phyloP scores from a whole-genome alignment of 495 filamentous ascomycete species.

The Xylona heveae region DNA sequence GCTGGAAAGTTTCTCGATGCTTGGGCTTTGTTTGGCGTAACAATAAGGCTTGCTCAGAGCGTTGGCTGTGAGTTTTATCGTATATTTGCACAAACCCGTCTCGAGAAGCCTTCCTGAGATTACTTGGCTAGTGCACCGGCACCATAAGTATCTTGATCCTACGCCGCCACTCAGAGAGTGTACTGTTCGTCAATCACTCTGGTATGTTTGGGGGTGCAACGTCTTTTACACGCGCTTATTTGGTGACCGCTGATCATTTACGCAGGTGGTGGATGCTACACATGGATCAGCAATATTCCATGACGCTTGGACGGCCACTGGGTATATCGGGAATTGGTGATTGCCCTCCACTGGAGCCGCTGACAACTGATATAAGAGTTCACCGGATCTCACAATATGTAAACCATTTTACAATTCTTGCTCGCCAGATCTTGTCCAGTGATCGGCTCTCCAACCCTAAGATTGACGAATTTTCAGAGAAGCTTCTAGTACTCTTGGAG shows the following conservation, averaged over 20 bases:
- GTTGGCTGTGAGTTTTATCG: slow-evolving; percentile 11
- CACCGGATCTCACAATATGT: slow-evolving; percentile 20
- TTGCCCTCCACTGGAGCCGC: slow-evolving; percentile 20
- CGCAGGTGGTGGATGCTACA: slow-evolving; percentile 24
- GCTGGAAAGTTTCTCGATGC: slow-evolving; percentile 27
- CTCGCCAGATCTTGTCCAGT: slow-evolving; percentile 21
- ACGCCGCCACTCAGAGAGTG: slow-evolving; percentile 19
- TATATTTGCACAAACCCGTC: too few species aligned
- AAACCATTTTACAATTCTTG: slow-evolving; percentile 22
- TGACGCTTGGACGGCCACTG: slow-evolving; percentile 22
- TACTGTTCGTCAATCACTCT: slow-evolving; percentile 17
- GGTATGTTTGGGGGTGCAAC: slow-evolving; percentile 7
- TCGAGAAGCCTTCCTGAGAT: too few species aligned
- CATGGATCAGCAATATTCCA: slow-evolving; percentile 27
- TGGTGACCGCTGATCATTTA: background rate
- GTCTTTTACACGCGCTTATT: too few species aligned
- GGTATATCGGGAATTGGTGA: slow-evolving; percentile 25
- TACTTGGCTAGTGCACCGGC: slow-evolving; percentile 19
- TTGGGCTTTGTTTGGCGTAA: slow-evolving; percentile 23
- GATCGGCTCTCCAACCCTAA: slow-evolving; percentile 17
- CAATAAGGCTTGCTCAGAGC: slow-evolving; percentile 23
- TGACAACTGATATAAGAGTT: slow-evolving; percentile 17
- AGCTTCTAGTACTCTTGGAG: slow-evolving; percentile 16
- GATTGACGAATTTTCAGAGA: slow-evolving; percentile 24
- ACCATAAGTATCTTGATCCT: slow-evolving; percentile 21